These are phyloP conservation scores for Lactifluus pinguis DNA, from an alignment of 768 basidiomycete species.

Conservation along the genomic window DNA sequence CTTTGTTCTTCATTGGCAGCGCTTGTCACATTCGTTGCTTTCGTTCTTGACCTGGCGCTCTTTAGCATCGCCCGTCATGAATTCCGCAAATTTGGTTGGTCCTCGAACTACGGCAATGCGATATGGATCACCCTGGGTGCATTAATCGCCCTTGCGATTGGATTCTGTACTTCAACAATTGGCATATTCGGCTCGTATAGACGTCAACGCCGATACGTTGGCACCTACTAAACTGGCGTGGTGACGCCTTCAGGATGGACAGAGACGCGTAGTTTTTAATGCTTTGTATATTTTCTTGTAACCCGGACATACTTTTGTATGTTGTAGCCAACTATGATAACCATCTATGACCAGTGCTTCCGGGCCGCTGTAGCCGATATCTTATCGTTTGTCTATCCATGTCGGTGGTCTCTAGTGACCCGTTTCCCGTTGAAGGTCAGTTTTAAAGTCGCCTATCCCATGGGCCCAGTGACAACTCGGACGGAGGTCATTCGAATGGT, in stretches of 20 bases:
- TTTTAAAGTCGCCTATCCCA: background rate
- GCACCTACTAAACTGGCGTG: conserved; percentile 19
- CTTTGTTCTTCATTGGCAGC: conserved; percentile 56
- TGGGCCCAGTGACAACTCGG: background rate
- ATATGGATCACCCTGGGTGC: conserved; percentile 78
- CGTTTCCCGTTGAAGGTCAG: background rate
- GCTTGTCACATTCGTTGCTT: conserved; percentile 59
- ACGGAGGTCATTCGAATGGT: background rate
- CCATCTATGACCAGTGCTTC: no score
- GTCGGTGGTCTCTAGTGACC: background rate
- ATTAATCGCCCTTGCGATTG: conserved; percentile 53
- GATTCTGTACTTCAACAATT: conserved; percentile 55
- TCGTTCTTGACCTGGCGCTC: conserved; percentile 72
- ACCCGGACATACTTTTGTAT: background rate
- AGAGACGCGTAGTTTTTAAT: background rate
- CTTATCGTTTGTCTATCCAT: no score
- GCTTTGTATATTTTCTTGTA: background rate
- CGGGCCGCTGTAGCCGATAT: no score
- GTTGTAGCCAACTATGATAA: background rate
- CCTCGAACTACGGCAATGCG: conserved; percentile 65
- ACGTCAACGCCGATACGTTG: conserved; percentile 22
- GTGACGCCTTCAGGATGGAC: background rate
- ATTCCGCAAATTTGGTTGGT: conserved; percentile 39
- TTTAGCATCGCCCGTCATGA: conserved; percentile 61
- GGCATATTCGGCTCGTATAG: conserved; percentile 63